These are phyloP conservation scores for Xylariomycetidae sp. DNA, from an alignment of 2,329 filamentous ascomycete genomes.

Conservation along the genomic window DNA sequence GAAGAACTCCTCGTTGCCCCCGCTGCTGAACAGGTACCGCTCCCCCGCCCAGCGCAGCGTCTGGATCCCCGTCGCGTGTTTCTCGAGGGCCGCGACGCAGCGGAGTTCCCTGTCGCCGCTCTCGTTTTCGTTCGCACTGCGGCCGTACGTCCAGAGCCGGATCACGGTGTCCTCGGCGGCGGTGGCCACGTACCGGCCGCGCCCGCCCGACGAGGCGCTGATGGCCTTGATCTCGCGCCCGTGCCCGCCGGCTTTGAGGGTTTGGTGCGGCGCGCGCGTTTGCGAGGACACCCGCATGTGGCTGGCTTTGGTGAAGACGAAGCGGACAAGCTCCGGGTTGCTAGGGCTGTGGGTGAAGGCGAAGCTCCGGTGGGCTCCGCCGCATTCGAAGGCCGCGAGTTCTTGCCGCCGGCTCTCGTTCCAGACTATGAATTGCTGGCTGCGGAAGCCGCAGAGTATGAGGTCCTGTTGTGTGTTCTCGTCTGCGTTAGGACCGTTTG, in stretches of 20 bases:
- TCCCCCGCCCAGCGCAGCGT: slow-evolving; percentile 69
- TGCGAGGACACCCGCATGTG: slow-evolving; percentile 43
- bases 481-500: slow-evolving; percentile 8
- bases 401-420: slow-evolving; percentile 67
- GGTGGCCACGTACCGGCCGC: slow-evolving; percentile 50
- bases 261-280: slow-evolving; percentile 26
- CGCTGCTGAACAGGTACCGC: slow-evolving; percentile 74
- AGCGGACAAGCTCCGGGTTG: slow-evolving; percentile 34
- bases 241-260: slow-evolving; percentile 67
- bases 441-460: slow-evolving; percentile 73
- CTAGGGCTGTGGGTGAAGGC: slow-evolving; percentile 31
- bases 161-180: slow-evolving; percentile 70
- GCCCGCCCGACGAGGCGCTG: slow-evolving; percentile 25
- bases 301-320: slow-evolving; percentile 72
- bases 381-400: slow-evolving; percentile 69
- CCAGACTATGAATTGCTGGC: slow-evolving; percentile 75
- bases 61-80: slow-evolving; percentile 80
- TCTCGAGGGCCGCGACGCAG: slow-evolving; percentile 62
- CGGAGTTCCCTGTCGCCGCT: slow-evolving; percentile 17
- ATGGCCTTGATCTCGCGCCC: slow-evolving; percentile 72
- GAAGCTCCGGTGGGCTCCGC: slow-evolving; percentile 77
- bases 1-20: slow-evolving; percentile 82
- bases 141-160: slow-evolving; percentile 55
- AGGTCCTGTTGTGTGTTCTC: slow-evolving; percentile 42
- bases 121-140: slow-evolving; percentile 6